A percentile compares a stretch with the other conserved stretches of the same genome.
These are phyloP conservation scores for Fusarium circinatum DNA, from an alignment of 2,329 filamentous ascomycete genomes.

Conservation along the genomic window DNA sequence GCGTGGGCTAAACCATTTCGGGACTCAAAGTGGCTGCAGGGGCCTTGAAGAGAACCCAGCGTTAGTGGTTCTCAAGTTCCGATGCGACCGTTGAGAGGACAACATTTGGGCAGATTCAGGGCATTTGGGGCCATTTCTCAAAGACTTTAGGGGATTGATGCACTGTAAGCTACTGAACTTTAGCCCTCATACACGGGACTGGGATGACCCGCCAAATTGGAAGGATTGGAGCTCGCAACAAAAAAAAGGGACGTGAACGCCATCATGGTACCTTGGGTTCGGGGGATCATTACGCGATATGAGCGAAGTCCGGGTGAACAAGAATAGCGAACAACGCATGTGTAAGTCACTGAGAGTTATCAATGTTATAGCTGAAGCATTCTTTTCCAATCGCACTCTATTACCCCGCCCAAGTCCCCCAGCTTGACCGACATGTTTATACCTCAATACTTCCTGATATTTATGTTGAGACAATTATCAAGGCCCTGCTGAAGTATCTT, in stretches of 20 bases:
- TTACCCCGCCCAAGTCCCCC: too few species aligned
- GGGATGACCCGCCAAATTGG: slow-evolving; percentile 25
- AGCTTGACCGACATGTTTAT: background rate
- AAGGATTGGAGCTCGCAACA: slow-evolving; percentile 12
- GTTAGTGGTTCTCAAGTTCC: slow-evolving; percentile 16
- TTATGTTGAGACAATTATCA: slow-evolving; percentile 39
- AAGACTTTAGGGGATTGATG: slow-evolving; percentile 9
- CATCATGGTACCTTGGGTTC: slow-evolving; percentile 38
- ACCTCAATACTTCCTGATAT: slow-evolving; percentile 21
- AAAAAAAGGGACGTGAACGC: slow-evolving; percentile 20
- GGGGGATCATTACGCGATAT: slow-evolving; percentile 39
- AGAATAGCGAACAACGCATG: slow-evolving; percentile 2
- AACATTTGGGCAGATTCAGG: slow-evolving; percentile 12
- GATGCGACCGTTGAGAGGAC: slow-evolving; percentile 35
- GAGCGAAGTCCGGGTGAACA: slow-evolving; percentile 31
- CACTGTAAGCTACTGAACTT: slow-evolving; percentile 14
- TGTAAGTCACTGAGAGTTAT: background rate
- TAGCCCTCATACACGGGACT: slow-evolving; percentile 1
- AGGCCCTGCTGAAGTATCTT: slow-evolving; percentile 28
- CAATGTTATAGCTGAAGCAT: background rate
- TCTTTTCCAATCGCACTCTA: background rate
- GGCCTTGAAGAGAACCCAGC: slow-evolving; percentile 25
- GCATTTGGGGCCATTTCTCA: slow-evolving; percentile 1
- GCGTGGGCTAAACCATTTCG: slow-evolving; percentile 42
- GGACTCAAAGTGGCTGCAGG: slow-evolving; percentile 31